phyloP scores from a whole-genome alignment of 306 rosid species.

The Lathyrus tuberosus region DNA sequence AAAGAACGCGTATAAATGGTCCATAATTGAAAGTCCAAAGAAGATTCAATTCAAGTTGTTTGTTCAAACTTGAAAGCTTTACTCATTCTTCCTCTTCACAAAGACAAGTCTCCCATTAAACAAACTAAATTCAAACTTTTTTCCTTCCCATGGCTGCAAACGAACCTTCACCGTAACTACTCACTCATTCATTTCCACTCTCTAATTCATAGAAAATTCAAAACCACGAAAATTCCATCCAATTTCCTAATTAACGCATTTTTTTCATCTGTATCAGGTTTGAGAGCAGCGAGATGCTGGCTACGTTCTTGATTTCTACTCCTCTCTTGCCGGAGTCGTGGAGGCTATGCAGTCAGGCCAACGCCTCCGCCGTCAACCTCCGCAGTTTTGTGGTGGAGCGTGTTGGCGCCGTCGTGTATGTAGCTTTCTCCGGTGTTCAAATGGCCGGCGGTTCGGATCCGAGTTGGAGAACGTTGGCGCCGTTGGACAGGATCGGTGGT shows the following conservation, averaged over 20 bases:
- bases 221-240: slow-evolving; percentile 8
- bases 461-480: slow-evolving; percentile 43
- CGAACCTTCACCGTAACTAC: slow-evolving; percentile 75
- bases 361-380: slow-evolving; percentile 42
- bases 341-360: slow-evolving; percentile 65
- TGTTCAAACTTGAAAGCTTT: neutral
- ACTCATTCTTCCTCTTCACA: neutral
- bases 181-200: slow-evolving; percentile 16
- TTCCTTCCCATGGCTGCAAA: slow-evolving; percentile 55
- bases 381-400: slow-evolving; percentile 44
- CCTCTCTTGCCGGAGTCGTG: slow-evolving; percentile 78
- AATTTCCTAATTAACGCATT: neutral
- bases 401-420: slow-evolving; percentile 52
- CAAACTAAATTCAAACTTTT: neutral
- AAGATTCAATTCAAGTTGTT: neutral
- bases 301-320: slow-evolving; percentile 65
- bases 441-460: slow-evolving; percentile 22
- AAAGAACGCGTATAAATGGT: neutral
- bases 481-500: slow-evolving; percentile 48
- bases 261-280: slow-evolving; percentile 39
- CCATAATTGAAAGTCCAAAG: neutral
- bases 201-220: neutral
- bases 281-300: slow-evolving; percentile 77
- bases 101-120: neutral
- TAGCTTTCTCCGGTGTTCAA: slow-evolving; percentile 73